phyloP scores from a whole-genome alignment of 345 rosid genomes.

The Lumnitzera racemosa region DNA sequence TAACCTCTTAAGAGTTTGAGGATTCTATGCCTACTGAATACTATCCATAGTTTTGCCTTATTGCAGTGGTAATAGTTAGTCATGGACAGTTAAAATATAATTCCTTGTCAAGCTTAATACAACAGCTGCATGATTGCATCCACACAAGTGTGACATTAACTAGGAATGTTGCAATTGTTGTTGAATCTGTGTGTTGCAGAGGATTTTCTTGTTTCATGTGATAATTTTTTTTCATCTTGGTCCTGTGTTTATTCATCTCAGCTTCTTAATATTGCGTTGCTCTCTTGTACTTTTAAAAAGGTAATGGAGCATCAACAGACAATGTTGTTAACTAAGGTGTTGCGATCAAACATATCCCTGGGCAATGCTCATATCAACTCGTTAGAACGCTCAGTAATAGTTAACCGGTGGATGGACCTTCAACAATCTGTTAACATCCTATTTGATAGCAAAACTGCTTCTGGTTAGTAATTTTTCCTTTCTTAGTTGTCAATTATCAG shows the following conservation, averaged over 20 bases:
- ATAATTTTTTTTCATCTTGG: background rate
- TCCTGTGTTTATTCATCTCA: background rate
- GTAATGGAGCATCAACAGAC: conserved; percentile 95
- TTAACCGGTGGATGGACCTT: conserved; percentile 72
- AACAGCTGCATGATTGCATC: background rate
- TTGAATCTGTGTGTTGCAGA: background rate
- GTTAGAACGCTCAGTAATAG: conserved; percentile 24
- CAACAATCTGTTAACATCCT: conserved; percentile 74
- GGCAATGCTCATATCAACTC: conserved; percentile 51
- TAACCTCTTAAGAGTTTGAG: too few relatives aligned
- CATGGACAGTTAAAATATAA: too few relatives aligned
- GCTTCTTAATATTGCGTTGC: conserved; percentile 7
- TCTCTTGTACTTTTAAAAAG: conserved; percentile 22
- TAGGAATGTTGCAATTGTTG: background rate
- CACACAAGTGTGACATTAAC: background rate
- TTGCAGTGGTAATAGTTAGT: too few relatives aligned
- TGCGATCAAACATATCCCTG: conserved; percentile 53
- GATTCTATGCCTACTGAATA: too few relatives aligned
- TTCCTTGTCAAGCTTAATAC: too few relatives aligned
- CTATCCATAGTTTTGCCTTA: too few relatives aligned
- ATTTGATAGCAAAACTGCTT: conserved; percentile 73
- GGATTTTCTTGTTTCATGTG: background rate
- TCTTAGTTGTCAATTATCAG: background rate
- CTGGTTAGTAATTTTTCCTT: conserved; percentile 33
- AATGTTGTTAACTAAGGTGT: conserved; percentile 59